Conservation (phyloP, 441 rosid species). For the Metrosideros polymorpha region DNA sequence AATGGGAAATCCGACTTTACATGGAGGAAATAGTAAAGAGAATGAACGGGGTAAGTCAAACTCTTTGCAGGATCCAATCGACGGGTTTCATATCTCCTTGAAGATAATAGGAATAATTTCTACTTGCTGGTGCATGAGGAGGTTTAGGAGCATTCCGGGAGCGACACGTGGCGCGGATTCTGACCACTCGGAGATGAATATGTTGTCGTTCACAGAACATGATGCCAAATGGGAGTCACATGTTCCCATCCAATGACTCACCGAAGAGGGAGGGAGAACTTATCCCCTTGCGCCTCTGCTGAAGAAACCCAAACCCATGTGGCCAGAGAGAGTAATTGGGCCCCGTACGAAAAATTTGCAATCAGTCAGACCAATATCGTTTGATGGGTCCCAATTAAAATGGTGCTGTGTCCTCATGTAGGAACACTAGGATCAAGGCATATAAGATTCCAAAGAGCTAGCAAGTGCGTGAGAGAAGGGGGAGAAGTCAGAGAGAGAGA, state of each 20-base stretch:
- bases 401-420: background rate
- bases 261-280: background rate
- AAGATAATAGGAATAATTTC: background rate
- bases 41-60: background rate
- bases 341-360: background rate
- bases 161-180: background rate
- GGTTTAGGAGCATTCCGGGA: background rate
- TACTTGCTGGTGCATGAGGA: background rate
- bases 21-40: background rate
- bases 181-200: background rate
- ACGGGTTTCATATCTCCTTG: background rate
- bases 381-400: background rate
- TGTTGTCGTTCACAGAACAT: background rate
- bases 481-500: background rate
- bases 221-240: background rate
- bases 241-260: background rate
- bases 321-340: background rate
- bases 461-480: slow-evolving; percentile 1
- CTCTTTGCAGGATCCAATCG: background rate
- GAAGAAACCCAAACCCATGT: background rate
- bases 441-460: background rate
- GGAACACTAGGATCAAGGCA: background rate
- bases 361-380: background rate
- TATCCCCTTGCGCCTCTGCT: background rate
- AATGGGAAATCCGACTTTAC: background rate